phyloP scores from a whole-genome alignment of 2,329 filamentous ascomycete species.

The Aspergillus pseudoterreus region DNA sequence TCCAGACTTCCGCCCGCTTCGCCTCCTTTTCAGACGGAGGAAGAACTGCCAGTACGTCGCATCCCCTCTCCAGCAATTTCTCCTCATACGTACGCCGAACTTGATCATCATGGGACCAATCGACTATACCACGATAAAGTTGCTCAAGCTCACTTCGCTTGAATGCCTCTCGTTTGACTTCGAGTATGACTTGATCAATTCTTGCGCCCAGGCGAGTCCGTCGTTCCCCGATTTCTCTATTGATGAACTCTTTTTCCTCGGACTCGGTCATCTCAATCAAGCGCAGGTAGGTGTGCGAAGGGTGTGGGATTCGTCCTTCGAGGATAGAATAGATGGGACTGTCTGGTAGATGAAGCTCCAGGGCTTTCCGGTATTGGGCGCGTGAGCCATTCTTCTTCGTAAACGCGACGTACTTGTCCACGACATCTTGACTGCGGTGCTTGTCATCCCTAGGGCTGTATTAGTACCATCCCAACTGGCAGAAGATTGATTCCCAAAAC shows the following conservation, averaged over 20 bases:
- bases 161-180: constrained; percentile 85
- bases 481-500: constrained; percentile 8
- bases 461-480: not conserved
- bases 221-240: constrained; percentile 82
- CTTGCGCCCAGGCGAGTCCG: constrained; percentile 82
- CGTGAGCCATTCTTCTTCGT: constrained; percentile 69
- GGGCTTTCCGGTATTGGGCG: constrained; percentile 69
- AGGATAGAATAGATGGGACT: constrained; percentile 77
- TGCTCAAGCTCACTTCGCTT: constrained; percentile 71
- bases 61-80: constrained; percentile 76
- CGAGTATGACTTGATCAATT: constrained; percentile 74
- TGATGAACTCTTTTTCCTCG: constrained; percentile 85
- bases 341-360: constrained; percentile 72
- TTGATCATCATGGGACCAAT: constrained; percentile 88
- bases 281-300: constrained; percentile 73
- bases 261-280: constrained; percentile 80
- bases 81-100: constrained; percentile 81
- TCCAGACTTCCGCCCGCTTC: constrained; percentile 70
- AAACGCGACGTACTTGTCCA: constrained; percentile 77
- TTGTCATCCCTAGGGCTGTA: constrained; percentile 50
- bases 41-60: constrained; percentile 71
- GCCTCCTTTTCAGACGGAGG: constrained; percentile 63
- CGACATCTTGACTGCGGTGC: constrained; percentile 57
- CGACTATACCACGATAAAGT: constrained; percentile 77
- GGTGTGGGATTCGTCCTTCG: constrained; percentile 77